Base-by-base conservation (phyloP, 805 yeast species). In the Kazachstania kunashirensis region DNA sequence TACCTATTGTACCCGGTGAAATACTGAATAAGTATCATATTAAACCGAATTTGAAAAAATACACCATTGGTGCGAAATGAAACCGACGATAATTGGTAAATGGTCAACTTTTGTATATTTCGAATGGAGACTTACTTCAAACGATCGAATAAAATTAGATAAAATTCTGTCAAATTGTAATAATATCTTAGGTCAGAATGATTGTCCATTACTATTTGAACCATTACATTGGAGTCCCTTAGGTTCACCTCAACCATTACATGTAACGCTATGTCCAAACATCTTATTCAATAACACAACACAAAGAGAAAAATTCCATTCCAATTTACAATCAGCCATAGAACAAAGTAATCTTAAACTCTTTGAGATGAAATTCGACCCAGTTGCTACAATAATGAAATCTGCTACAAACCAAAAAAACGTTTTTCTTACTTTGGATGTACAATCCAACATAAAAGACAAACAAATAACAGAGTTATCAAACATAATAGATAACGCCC, bases 171-270 rank as follows among this genome's bases (percentile, higher is more conserved):
- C 14, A 23, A 18, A 34, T 6, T 41, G 43, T 26, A 47, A 47
- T 27, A 21, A 24, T 6, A 31, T 15, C 13, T 6, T 24, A 29
- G 25, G 14, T n/a, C 20, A 15, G 16, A 7, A 21, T 25, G 18
- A 29, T 3, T 17, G 18, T 20, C 33, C 19, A 16, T 30, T 38
- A 8, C 33, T 32, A n/a, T 47, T 53, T 20, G 41, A 49, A 28
- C 61, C 62, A 2, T 29, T 49, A 29, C 49, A 41, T 31, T n/a
- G 42, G 7, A 44, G 50, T 13, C 33, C 46, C 2, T 39, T 56
- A 16, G 59, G 60, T 1, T 42, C 60, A 4, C 56, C 56, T 2
- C 15, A 35, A 11, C 52, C 56, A 2, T 38, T 58, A 21, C 63
- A 58, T 31, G 33, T 58, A 3, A 47, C 63, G 0, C 37, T 58